These are phyloP conservation scores for Colletotrichum higginsianum DNA, from an alignment of 2,329 filamentous ascomycete species.

Conservation along the genomic window DNA sequence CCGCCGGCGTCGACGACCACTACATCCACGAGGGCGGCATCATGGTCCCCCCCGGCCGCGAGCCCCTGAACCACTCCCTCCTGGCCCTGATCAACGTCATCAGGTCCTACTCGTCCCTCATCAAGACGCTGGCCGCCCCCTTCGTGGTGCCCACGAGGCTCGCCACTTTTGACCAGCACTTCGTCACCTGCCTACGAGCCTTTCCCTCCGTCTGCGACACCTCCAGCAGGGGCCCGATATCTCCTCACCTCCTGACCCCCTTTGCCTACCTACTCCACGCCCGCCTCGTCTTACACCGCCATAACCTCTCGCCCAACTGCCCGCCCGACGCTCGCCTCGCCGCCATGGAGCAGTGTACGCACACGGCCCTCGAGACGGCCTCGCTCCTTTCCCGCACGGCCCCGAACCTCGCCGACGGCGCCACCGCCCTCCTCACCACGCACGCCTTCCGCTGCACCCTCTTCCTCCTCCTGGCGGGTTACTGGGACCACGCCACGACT, in stretches of 20 bases:
- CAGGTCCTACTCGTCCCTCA: conserved; percentile 81
- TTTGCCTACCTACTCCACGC: conserved; percentile 85
- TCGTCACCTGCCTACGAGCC: conserved; percentile 79
- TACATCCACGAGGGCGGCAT: conserved; percentile 75
- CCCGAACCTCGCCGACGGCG: conserved; percentile 73
- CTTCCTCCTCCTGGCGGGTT: conserved; percentile 81
- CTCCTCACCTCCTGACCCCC: conserved; percentile 81
- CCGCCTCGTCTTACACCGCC: conserved; percentile 88
- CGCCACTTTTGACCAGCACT: conserved; percentile 85
- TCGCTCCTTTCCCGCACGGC: conserved; percentile 79
- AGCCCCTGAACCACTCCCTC: conserved; percentile 78
- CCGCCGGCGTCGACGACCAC: conserved; percentile 85
- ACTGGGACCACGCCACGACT: conserved; percentile 79
- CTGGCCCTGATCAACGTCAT: conserved; percentile 86
- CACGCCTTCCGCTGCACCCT: conserved; percentile 92
- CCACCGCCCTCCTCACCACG: conserved; percentile 82
- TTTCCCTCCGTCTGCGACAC: conserved; percentile 84
- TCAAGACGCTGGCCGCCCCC: conserved; percentile 78
- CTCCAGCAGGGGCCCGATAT: conserved; percentile 75
- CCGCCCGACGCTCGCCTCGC: conserved; percentile 74
- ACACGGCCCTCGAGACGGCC: conserved; percentile 83
- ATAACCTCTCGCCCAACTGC: conserved; percentile 85
- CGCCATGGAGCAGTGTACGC: conserved; percentile 84
- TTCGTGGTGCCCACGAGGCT: conserved; percentile 78
- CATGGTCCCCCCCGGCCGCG: conserved; percentile 64